phyloP scores from a whole-genome alignment of 176 grass and related monocot species.

The Saccharum spontaneum region DNA sequence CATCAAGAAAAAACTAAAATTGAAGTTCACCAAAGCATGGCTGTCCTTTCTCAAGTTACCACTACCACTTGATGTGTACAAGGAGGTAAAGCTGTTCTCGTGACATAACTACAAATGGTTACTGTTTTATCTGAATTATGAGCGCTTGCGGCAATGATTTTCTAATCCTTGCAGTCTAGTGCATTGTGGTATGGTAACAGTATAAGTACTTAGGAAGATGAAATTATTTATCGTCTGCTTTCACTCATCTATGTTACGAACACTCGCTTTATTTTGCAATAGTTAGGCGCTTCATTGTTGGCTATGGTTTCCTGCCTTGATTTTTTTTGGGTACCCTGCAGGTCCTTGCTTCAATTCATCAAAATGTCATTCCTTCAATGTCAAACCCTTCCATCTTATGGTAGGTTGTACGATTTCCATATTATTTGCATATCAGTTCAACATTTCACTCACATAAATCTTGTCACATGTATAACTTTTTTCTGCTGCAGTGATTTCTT shows the following conservation, averaged over 20 bases:
- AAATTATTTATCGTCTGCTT: neutral
- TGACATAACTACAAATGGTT: neutral
- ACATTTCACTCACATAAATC: conserved; percentile 19
- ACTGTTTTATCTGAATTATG: conserved; percentile 19
- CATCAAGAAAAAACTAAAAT: conserved; percentile 70
- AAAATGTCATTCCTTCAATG: conserved; percentile 86
- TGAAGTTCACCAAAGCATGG: conserved; percentile 90
- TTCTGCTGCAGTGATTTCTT: conserved; percentile 88
- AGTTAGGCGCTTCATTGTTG: neutral
- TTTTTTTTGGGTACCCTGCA: conserved; percentile 34
- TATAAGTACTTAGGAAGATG: conserved; percentile 2
- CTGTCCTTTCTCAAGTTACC: conserved; percentile 86
- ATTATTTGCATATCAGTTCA: conserved; percentile 12
- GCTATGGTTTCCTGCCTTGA: conserved; percentile 17
- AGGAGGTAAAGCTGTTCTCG: conserved; percentile 67
- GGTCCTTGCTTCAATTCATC: conserved; percentile 91
- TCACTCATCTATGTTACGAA: neutral
- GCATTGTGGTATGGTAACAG: neutral
- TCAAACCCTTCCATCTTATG: conserved; percentile 89
- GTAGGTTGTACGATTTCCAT: conserved; percentile 39
- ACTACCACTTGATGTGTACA: conserved; percentile 93
- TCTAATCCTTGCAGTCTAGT: neutral
- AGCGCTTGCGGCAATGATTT: neutral
- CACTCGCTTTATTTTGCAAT: neutral
- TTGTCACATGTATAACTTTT: neutral